Evolutionary conservation across 2,329 filamentous ascomycete species (phyloP).

Genomic region (Penicillium janthinellum): DNA sequence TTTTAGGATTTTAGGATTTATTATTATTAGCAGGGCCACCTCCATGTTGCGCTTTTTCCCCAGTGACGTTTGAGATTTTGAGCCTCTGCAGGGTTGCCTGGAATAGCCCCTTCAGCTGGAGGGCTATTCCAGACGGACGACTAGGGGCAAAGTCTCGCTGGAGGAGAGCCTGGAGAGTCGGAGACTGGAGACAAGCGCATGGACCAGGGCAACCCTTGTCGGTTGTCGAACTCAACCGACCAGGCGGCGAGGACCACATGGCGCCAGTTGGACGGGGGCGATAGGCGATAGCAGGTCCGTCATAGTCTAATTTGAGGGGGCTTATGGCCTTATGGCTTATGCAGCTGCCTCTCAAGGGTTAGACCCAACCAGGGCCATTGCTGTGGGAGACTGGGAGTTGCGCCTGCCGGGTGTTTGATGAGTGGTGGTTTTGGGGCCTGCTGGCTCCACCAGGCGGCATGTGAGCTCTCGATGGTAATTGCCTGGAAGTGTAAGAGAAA

Average conservation of each 20-base stretch:
- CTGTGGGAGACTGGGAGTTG: slow-evolving; percentile 5
- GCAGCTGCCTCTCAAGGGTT: slow-evolving; percentile 24
- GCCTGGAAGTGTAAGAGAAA: background rate
- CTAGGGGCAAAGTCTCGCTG: background rate
- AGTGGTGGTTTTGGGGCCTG: background rate
- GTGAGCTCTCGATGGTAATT: slow-evolving; percentile 11
- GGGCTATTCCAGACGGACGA: slow-evolving; percentile 10
- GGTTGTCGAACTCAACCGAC: background rate
- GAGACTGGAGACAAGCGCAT: background rate
- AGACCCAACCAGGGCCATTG: slow-evolving; percentile 9
- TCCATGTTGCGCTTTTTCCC: slow-evolving; percentile 5
- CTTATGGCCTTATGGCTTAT: slow-evolving; percentile 4
- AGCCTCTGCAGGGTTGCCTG: slow-evolving; percentile 27
- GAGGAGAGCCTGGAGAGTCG: background rate
- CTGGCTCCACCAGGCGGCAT: slow-evolving; percentile 9
- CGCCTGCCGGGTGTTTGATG: background rate
- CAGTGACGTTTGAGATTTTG: slow-evolving; percentile 29
- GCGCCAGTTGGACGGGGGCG: slow-evolving; percentile 1
- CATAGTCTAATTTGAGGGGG: slow-evolving; percentile 9
- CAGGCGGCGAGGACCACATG: slow-evolving; percentile 7
- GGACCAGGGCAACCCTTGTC: slow-evolving; percentile 1
- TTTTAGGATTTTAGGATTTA: background rate
- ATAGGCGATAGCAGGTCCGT: background rate
- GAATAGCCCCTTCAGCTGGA: slow-evolving; percentile 17
- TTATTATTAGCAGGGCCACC: slow-evolving; percentile 3